Evolutionary conservation across 2,329 filamentous ascomycete species (phyloP), one percentile per base, ranked within the genome.

Genomic region (Trichoderma oligosporum): DNA sequence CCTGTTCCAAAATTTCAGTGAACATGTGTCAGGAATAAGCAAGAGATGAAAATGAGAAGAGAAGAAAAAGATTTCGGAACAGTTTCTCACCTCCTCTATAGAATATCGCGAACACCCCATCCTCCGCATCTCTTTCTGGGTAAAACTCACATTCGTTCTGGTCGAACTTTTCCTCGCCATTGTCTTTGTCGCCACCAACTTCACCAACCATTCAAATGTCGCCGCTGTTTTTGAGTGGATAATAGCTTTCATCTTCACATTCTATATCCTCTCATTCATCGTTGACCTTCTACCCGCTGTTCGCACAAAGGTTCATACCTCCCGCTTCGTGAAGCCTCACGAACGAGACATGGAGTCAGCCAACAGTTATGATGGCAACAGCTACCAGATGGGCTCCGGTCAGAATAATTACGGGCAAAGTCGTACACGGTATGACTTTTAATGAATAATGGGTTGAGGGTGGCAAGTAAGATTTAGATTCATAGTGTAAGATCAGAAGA

Each of bases 231-330:
- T 97, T 29, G 93, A 97, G 74, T 86, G 83, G 83, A 69, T 83
- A 60, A 84, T 97, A 62, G 83, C 91, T 29, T 85, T 96, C 67
- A 79, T 96, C 68, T 97, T 92, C 75, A 89, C 88, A 53, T 87
- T 92, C 68, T 97, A 96, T 74, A 80, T 95, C 60, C 81, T 93
- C 61, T 91, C 87, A 60, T 97, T 96, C 77, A 81, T 87, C 67
- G 80, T 97, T 69, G 93, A 99, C 74, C 83, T 99, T 48, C 80
- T 89, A 62, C 94, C 94, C 0, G 89, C 90, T 9, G 77, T 88
- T 2, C 77, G 81, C 61, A 88, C 84, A 9, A 83, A 80, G 57
- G 48, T 57, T 6, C 66, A 57, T 20, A 58, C 61, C 18, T 56
- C 64, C 16, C 65, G 71, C 33, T 73, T 69, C 22, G 58, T 62